These are phyloP conservation scores for Canavalia gladiata DNA, from an alignment of 306 rosid genomes.

Conservation along the genomic window DNA sequence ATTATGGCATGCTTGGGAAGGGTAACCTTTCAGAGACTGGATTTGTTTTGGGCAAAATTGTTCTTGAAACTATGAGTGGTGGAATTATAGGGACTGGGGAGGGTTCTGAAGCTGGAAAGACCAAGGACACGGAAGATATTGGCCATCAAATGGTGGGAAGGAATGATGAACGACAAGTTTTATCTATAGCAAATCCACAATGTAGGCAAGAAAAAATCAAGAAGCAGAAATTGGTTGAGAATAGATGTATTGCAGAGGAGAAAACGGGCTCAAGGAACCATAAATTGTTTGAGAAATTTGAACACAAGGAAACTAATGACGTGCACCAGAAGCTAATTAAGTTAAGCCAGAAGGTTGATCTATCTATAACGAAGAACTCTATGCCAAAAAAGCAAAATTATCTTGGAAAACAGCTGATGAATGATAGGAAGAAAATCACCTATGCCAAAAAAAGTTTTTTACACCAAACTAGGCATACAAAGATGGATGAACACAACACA, in stretches of 20 bases:
- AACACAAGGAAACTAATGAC: slow-evolving; percentile 41
- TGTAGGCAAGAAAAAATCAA: slow-evolving; percentile 46
- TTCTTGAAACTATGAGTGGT: slow-evolving; percentile 75
- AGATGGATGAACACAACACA: slow-evolving; percentile 39
- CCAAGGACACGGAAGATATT: slow-evolving; percentile 45
- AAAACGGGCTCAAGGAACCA: slow-evolving; percentile 27
- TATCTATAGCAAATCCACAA: slow-evolving; percentile 40
- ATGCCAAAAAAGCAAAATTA: slow-evolving; percentile 15
- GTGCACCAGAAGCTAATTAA: slow-evolving; percentile 37
- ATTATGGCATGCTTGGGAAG: slow-evolving; percentile 62
- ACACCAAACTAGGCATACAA: slow-evolving; percentile 40
- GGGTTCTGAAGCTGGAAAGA: slow-evolving; percentile 54
- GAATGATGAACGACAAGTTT: slow-evolving; percentile 46
- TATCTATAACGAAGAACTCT: slow-evolving; percentile 39
- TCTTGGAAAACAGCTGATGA: slow-evolving; percentile 41
- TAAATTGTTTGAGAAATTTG: slow-evolving; percentile 31
- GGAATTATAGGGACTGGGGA: slow-evolving; percentile 50
- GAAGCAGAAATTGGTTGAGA: slow-evolving; percentile 55
- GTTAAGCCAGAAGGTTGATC: slow-evolving; percentile 39
- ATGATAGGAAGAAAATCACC: slow-evolving; percentile 35
- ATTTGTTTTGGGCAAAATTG: slow-evolving; percentile 79
- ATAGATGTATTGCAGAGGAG: slow-evolving; percentile 44
- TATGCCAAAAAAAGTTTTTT: slow-evolving; percentile 26
- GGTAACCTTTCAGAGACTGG: slow-evolving; percentile 68
- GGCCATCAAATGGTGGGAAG: slow-evolving; percentile 40